phyloP scores from a whole-genome alignment of 129 eudicot genomes.

The Oenanthe sinensis region DNA sequence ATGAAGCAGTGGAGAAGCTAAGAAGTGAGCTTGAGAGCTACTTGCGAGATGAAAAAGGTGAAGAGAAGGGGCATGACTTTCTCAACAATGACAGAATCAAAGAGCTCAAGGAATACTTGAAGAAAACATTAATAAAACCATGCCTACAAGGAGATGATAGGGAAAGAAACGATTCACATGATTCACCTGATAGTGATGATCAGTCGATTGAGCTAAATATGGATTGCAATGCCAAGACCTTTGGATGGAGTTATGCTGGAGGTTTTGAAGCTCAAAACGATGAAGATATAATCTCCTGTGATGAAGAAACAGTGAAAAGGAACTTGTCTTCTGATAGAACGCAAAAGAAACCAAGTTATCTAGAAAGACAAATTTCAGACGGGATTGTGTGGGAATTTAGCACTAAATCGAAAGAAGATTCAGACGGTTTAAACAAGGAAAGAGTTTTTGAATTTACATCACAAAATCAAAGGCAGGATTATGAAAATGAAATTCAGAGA shows the following conservation, averaged over 20 bases:
- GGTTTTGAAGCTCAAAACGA: slow-evolving; percentile 14
- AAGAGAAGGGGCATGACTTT: slow-evolving; percentile 20
- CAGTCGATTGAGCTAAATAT: slow-evolving; percentile 48
- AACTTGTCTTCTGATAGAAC: slow-evolving; percentile 23
- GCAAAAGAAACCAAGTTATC: slow-evolving; percentile 22
- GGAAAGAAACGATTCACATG: slow-evolving; percentile 30
- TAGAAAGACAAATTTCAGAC: slow-evolving; percentile 38
- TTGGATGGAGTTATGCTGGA: slow-evolving; percentile 25
- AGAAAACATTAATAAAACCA: slow-evolving; percentile 29
- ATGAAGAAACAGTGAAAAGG: slow-evolving; percentile 24
- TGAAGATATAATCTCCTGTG: slow-evolving; percentile 15
- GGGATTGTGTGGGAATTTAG: slow-evolving; percentile 63
- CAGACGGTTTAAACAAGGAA: slow-evolving; percentile 21
- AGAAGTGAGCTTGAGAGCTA: slow-evolving; percentile 57
- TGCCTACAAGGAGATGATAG: slow-evolving; percentile 18
- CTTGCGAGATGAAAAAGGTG: slow-evolving; percentile 31
- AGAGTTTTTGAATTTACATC: slow-evolving; percentile 28
- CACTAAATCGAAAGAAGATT: slow-evolving; percentile 18
- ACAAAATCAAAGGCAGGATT: slow-evolving; percentile 24
- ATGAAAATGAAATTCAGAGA: slow-evolving; percentile 65
- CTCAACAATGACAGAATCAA: slow-evolving; percentile 23
- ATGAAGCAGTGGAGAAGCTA: slow-evolving; percentile 49
- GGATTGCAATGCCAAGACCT: slow-evolving; percentile 33
- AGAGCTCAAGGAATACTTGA: slow-evolving; percentile 35
- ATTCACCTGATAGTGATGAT: slow-evolving; percentile 40